A percentile compares a stretch with the other conserved stretches of the same genome.
These are phyloP conservation scores for Torulaspora microellipsoides DNA, from an alignment of 805 yeast genomes.

Conservation along the genomic window DNA sequence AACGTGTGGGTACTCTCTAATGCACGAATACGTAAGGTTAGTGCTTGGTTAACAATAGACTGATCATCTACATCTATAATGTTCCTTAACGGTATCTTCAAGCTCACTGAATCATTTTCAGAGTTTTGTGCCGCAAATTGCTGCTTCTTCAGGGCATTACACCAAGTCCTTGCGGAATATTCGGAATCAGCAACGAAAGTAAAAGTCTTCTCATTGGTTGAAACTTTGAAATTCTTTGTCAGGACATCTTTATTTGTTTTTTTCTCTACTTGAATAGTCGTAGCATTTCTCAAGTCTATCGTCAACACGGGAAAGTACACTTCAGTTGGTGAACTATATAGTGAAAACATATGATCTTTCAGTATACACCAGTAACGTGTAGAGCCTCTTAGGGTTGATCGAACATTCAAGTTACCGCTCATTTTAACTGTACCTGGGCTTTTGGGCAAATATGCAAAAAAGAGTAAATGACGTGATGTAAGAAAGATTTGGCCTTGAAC, in stretches of 20 bases:
- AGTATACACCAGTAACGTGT: slow-evolving; percentile 76
- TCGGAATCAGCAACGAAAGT: slow-evolving; percentile 69
- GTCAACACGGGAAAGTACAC: slow-evolving; percentile 78
- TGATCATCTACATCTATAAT: slow-evolving; percentile 58
- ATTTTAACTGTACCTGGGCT: slow-evolving; percentile 36
- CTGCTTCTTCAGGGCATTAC: slow-evolving; percentile 63
- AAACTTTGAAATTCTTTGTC: slow-evolving; percentile 51
- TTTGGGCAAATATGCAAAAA: slow-evolving; percentile 75
- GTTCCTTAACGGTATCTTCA: slow-evolving; percentile 71
- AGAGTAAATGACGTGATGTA: slow-evolving; percentile 59
- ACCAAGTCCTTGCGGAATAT: slow-evolving; percentile 78
- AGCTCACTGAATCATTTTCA: slow-evolving; percentile 62
- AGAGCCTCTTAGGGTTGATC: slow-evolving; percentile 25
- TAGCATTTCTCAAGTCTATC: slow-evolving; percentile 63
- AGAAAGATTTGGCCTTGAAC: slow-evolving; percentile 81
- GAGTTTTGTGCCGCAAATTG: slow-evolving; percentile 67
- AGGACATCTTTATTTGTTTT: slow-evolving; percentile 5
- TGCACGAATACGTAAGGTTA: slow-evolving; percentile 57
- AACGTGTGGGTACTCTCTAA: slow-evolving; percentile 49
- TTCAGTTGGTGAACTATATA: slow-evolving; percentile 69
- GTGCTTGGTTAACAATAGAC: slow-evolving; percentile 51
- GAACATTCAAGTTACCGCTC: slow-evolving; percentile 49
- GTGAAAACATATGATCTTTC: slow-evolving; percentile 59
- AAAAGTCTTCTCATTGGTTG: slow-evolving; percentile 54
- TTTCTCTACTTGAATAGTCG: slow-evolving; percentile 48